Evolutionary conservation across 164 flowering plant species (phyloP), one percentile per base, ranked within the genome.

Genomic region (Saururus chinensis): DNA sequence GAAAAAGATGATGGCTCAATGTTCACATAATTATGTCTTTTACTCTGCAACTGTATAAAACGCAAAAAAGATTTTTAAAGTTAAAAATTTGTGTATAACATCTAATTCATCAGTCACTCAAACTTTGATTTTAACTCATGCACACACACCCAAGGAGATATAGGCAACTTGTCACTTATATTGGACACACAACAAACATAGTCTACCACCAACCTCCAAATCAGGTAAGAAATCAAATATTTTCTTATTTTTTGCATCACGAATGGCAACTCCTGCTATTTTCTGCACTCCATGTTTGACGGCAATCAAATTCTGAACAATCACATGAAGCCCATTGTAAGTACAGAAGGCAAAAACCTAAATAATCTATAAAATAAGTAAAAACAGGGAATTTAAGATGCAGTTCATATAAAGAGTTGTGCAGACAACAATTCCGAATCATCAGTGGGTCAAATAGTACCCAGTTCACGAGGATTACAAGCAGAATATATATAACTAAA

Each of bases 261-360:
- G 78, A 51, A 87, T 76, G 19, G 83, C 80, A 40, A 95, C 82
- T 66, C 97, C 97, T 4, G 87, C 73, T 60, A 95, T 86, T 74
- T 75, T 91, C 78, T 88, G 97, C 56, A 87, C 82, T 56, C 97
- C 99, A 49, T 78, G 83, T 74, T 79, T 86, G 1, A 83, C 79
- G 61, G 97, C 96, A 71, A 95, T 82, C 73, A 95, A 80, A 66
- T 81, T 86, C 99, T 91, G 87, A 79, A 76, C 9, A 63, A 69
- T 41, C 35, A 55, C 23, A 24, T 9, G 35, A 55, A 55, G 23
- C 17, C 10, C 19, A 55, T 16, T 14, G 30, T 55, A 19, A 24
- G 23, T 14, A 4, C 9, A 11, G 17, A 13, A 37, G 4, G 20
- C 12, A 55, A 17, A 7, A 25, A 48, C 35, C 24, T 48, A 49